Evolutionary conservation across 2,329 filamentous ascomycete species (phyloP).

Genomic region (Ceratocystis destructans): DNA sequence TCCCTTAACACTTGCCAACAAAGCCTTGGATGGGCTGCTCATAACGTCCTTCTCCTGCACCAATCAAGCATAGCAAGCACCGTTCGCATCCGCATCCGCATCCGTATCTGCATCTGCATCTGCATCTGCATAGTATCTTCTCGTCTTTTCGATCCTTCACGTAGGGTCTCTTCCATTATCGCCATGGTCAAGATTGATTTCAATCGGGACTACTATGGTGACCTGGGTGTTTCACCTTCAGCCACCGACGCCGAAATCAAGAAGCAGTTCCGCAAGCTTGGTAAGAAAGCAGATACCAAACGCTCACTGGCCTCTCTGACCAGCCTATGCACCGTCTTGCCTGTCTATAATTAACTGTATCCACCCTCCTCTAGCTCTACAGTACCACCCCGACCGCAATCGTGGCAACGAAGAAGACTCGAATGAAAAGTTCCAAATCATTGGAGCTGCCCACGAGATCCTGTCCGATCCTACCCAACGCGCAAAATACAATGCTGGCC

Average conservation of each 20-base stretch:
- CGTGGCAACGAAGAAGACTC: slow-evolving; percentile 68
- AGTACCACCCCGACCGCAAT: slow-evolving; percentile 82
- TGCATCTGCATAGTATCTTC: not conserved
- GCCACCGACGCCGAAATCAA: slow-evolving; percentile 65
- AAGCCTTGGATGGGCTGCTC: too few relatives aligned
- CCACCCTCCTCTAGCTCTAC: slow-evolving; percentile 46
- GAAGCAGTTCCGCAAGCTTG: slow-evolving; percentile 73
- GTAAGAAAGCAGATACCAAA: slow-evolving; percentile 34
- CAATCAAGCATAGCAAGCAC: too few relatives aligned
- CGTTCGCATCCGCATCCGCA: too few relatives aligned
- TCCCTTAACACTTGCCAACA: too few relatives aligned
- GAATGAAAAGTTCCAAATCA: slow-evolving; percentile 70
- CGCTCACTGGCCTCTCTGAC: not conserved
- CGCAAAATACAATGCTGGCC: slow-evolving; percentile 39
- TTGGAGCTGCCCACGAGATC: slow-evolving; percentile 75
- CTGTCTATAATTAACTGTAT: not conserved
- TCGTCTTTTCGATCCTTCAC: not conserved
- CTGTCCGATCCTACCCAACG: slow-evolving; percentile 38
- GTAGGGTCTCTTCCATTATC: not conserved
- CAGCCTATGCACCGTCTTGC: not conserved
- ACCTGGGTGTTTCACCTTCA: slow-evolving; percentile 56
- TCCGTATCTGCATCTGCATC: not conserved
- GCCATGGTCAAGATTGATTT: slow-evolving; percentile 19
- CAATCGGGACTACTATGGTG: slow-evolving; percentile 69
- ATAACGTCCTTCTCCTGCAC: too few relatives aligned